Base-by-base conservation (phyloP, 1,284 basidiomycete species). In the Sporisorium iseilematis-ciliati region DNA sequence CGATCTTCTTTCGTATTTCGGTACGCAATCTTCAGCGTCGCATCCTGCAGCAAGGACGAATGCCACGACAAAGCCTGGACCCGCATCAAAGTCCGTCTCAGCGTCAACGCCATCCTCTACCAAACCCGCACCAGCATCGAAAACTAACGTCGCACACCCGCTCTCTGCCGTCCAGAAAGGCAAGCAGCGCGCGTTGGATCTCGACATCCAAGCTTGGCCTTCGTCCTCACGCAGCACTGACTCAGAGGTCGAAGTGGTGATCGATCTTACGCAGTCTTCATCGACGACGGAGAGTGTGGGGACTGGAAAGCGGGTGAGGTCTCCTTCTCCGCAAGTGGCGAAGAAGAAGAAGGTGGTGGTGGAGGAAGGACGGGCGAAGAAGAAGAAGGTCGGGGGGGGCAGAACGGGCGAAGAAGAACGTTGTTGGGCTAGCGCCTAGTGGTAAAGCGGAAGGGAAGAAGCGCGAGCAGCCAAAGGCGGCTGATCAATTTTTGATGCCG, bases 1-100 rank as follows among this genome's bases (percentile, higher is more conserved):
- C 16, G 57, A 69, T 41, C 57, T 69, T 2, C 43, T 56, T 7
- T 69, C 66, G 11, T 69, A 64, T 46, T 64, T 69, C 16, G 7
- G 43, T 14, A 55, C 33, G 1, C 56, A 43, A n/a, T 18, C 48
- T 11, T 31, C 49, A 5, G 20, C 55, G 14, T 42, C 50, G 40
- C 50, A 43, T 3, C 38, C 33, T 6, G 23, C 38, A 26, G 18
- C 25, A 29, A 51, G 23, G n/a, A n/a, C n/a, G n/a, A n/a, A n/a
- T n/a, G n/a, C n/a, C n/a, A n/a, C n/a, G n/a, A n/a, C n/a, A n/a
- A n/a, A n/a, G n/a, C n/a, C 43, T 14, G n/a, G 26, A 12, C 10
- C 33, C 0, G 41, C 55, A n/a, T 42, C 55, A 4, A 46, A 29
- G 7, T 1, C 50, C 38, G 20, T 23, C 6, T 5, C 43, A 20